Evolutionary conservation across 352 stramenopile species (phyloP), one percentile per base, ranked within the genome.

Genomic region (Phytophthora gonapodyides): DNA sequence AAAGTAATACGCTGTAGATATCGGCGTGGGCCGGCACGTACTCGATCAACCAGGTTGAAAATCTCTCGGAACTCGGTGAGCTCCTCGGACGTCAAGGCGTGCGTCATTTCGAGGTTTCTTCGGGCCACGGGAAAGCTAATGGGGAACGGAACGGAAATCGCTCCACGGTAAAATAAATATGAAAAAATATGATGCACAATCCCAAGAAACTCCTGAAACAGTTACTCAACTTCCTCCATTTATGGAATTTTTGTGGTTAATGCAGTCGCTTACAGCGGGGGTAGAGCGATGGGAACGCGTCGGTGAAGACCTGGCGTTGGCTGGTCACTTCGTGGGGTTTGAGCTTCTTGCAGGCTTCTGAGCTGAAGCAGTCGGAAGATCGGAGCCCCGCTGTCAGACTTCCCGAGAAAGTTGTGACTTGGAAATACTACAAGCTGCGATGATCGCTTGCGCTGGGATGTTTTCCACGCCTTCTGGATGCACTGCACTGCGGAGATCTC

Each of bases 51-150:
- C 16, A 98, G 86, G 66, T 98, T 97, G 64, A 98, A 98, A 64
- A 98, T 98, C 67, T 98, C 93, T 38, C 90, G 84, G 56, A 97
- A 98, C 75, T 98, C 92, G 6, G 79, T 76, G 16, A 98, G 78
- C 62, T 98, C 92, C 48, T 96, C 86, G 0, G 70, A 16, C 10
- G 73, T 84, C 46, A 97, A 62, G 15, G 82, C 76, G 38, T 91
- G 80, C 40, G 47, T 73, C 84, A 93, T 93, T 17, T 17, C 35
- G 66, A n/a, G n/a, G 33, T 27, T 41, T 17, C 19, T 38, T 12
- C 37, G 5, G 10, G n/a, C n/a, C 15, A 12, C 27, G 6, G 17
- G 42, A 53, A 49, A 42, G 13, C 41, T 41, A 35, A 57, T 31
- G 27, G 27, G 2, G 47, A 33, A 19, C 45, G 27, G 11, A 27